Conservation (phyloP, 768 basidiomycete genomes). For the Ephemerocybe angulata region DNA sequence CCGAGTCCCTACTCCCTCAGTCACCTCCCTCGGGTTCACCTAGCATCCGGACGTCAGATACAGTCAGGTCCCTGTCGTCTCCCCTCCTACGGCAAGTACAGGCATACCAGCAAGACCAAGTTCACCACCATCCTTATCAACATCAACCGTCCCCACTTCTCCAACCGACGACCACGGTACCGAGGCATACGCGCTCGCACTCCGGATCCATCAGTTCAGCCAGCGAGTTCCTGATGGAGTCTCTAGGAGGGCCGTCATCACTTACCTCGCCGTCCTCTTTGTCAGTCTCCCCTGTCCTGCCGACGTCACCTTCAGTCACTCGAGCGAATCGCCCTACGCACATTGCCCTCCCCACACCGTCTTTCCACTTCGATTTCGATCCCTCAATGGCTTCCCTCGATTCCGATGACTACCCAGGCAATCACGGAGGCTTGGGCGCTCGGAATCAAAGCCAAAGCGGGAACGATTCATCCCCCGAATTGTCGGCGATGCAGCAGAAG, state of each 20-base stretch:
- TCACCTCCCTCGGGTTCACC: neutral
- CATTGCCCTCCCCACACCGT: constrained; percentile 2
- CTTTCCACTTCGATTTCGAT: constrained; percentile 9
- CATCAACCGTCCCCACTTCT: constrained; percentile 1
- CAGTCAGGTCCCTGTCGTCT: neutral
- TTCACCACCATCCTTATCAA: too few species aligned
- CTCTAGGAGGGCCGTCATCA: neutral
- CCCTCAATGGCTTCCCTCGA: constrained; percentile 3
- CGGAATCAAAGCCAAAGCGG: too few species aligned
- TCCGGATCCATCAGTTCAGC: neutral
- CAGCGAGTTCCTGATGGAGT: neutral
- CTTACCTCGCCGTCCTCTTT: neutral
- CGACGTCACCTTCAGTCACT: neutral
- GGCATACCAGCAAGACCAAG: neutral
- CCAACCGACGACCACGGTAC: neutral
- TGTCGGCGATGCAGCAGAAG: neutral
- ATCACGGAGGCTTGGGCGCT: neutral
- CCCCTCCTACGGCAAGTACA: neutral
- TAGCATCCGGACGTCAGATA: neutral
- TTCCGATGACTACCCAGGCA: constrained; percentile 7
- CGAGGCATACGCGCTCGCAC: neutral
- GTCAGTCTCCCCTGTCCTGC: neutral
- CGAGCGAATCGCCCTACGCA: constrained; percentile 7
- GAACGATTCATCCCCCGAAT: too few species aligned
- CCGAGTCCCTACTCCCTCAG: neutral